Evolutionary conservation across 2,329 filamentous ascomycete genomes (phyloP), one percentile per base, ranked within the genome.

Genomic region (Fusarium coffeatum): DNA sequence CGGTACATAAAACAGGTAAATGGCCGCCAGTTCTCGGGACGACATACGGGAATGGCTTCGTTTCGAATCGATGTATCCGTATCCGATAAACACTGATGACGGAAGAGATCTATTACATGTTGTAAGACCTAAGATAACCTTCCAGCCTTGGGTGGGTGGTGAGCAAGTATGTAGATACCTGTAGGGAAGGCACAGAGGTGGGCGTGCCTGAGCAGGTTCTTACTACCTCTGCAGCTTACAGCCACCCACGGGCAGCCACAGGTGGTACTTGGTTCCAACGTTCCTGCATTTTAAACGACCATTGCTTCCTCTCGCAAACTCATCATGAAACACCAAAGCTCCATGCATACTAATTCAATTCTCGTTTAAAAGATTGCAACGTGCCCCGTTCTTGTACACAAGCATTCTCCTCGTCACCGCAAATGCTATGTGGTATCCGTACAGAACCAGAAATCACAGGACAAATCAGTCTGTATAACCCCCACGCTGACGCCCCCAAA

Each of bases 401-500:
- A n/a, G 40, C 22, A 15, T 23, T 55, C 10, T n/a, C 20, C 30
- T 16, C n/a, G 25, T 37, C 27, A 22, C 25, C 25, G 16, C n/a
- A 49, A 27, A 37, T 47, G 11, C 45, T n/a, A 48, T 47, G 22
- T 12, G 27, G 18, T 37, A 37, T 37, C 34, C 34, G 34, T 37
- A 12, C 42, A 27, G 16, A 42, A 28, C 20, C 32, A 55, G 30
- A 15, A 30, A 20, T 20, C 22, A n/a, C 28, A 48, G 32, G 41
- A 23, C 43, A 51, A 18, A 23, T 11, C 60, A 42, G 41, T 48
- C 34, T 49, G 6, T 23, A 37, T 9, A 20, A 43, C 56, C 64
- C 56, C 64, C 64, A 67, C 62, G 59, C 42, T n/a, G 28, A 47
- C 49, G 18, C 59, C 59, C 62, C 53, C 53, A 47, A 65, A 57